Conservation (phyloP, 1,284 basidiomycete species). For the Coniferiporia weirii region DNA sequence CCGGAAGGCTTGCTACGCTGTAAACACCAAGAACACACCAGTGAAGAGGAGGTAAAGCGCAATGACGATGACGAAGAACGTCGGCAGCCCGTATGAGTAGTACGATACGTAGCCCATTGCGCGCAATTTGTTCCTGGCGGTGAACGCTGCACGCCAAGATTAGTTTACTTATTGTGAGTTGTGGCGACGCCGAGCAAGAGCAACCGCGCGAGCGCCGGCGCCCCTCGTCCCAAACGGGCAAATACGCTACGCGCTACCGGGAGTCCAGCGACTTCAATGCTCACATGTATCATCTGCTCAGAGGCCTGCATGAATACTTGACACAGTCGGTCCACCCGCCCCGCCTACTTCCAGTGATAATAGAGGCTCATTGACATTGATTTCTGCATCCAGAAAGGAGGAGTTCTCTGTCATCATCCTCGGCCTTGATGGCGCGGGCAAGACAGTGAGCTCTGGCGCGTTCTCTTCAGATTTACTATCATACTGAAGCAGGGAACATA, state of each 20-base stretch:
- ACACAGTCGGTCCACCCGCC: conserved; percentile 60
- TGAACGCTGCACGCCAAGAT: not conserved
- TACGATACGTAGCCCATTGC: conserved; percentile 46
- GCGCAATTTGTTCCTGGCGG: not conserved
- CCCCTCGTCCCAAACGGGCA: not conserved
- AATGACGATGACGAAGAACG: conserved; percentile 58
- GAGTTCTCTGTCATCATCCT: conserved; percentile 93
- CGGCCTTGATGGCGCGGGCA: conserved; percentile 84
- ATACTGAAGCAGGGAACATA: conserved; percentile 28
- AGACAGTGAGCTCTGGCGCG: conserved; percentile 58
- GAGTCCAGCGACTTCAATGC: conserved; percentile 3
- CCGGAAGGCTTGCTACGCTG: not conserved
- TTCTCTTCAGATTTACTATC: conserved; percentile 4
- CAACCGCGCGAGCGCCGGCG: not conserved
- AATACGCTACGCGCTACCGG: not conserved
- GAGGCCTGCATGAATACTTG: conserved; percentile 83
- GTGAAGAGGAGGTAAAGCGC: conserved; percentile 86
- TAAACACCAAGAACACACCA: conserved; percentile 41
- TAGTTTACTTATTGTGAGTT: too few relatives aligned
- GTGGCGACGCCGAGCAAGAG: too few relatives aligned
- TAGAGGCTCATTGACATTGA: not conserved
- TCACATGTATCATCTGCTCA: conserved; percentile 85
- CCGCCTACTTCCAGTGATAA: conserved; percentile 16
- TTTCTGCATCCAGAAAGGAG: conserved; percentile 58
- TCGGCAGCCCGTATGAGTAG: conserved; percentile 62